Base-by-base conservation (phyloP, 768 basidiomycete species). In the Mycena metata region DNA sequence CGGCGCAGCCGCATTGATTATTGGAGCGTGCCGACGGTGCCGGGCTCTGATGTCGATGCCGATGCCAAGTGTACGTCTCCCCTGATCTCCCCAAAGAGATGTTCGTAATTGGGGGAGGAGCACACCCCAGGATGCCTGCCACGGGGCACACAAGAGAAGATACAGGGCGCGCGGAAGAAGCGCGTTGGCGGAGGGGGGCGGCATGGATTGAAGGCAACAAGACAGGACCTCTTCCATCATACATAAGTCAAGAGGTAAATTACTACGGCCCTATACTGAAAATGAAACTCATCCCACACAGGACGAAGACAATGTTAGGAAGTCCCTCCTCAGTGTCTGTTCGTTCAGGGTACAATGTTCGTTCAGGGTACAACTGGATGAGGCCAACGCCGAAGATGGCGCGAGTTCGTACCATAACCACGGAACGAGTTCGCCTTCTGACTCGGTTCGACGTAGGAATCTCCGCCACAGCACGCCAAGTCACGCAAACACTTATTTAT, bases 291-390 rank as follows among this genome's bases (percentile, higher is more conserved):
- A 49, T 7, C 9, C 21, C 49, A 13, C 51, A 83, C 80, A 79
- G 82, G 36, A 63, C 69, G 24, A n/a, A n/a, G 70, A 73, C 9
- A 60, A 62, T 1, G 62, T 71, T 17, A 69, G 69, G 26, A 60
- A 75, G 8, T 54, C 43, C 15, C 72, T 82, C 33, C 52, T 71
- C 23, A 72, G 71, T 26, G 73, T 79, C 6, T 73, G 73, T 52
- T 84, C 79, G 78, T 83, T 82, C 71, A 79, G 75, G n/a, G n/a
- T n/a, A n/a, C n/a, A n/a, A n/a, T n/a, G n/a, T n/a, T n/a, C n/a
- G n/a, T n/a, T n/a, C n/a, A n/a, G n/a, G 58, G 66, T 72, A 11
- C 30, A 78, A 69, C 75, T 76, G 21, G 64, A 47, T 3, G 77
- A 73, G 4, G 60, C 78, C 26, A 73, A 6, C 5, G 24, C 5